Percentiles rank a stretch among this genome's conserved stretches.
Evolutionary conservation across 2,329 filamentous ascomycete species (phyloP).

Genomic region (Cercospora berteroae): DNA sequence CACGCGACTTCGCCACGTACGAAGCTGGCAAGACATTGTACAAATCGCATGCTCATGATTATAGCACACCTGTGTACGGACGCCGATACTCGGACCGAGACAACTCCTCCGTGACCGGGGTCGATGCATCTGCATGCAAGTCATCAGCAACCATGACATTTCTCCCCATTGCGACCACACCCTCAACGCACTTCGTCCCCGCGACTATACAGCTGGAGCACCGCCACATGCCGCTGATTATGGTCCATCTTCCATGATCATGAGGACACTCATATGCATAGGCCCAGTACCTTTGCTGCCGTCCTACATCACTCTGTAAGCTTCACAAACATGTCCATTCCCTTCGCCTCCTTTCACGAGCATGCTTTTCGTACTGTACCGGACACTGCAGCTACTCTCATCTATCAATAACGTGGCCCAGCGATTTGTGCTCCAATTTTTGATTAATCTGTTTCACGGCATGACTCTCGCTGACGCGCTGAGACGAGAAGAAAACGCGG

Average conservation of each 20-base stretch:
- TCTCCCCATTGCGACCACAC: slow-evolving; percentile 9
- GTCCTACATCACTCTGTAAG: slow-evolving; percentile 4
- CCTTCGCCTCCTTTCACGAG: background rate
- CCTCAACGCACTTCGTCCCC: slow-evolving; percentile 1
- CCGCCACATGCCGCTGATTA: slow-evolving; percentile 3
- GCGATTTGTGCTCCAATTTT: slow-evolving; percentile 4
- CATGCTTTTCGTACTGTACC: slow-evolving; percentile 5
- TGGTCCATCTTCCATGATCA: slow-evolving; percentile 1
- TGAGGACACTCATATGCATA: background rate
- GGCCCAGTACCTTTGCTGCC: background rate
- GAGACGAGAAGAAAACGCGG: background rate
- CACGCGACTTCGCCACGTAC: background rate
- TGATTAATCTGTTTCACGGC: slow-evolving; percentile 9
- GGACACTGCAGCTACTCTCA: slow-evolving; percentile 1
- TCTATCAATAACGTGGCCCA: background rate
- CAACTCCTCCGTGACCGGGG: background rate
- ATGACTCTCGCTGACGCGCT: background rate
- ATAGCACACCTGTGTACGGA: background rate
- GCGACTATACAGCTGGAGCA: slow-evolving; percentile 6
- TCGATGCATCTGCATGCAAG: slow-evolving; percentile 12
- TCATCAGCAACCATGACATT: slow-evolving; percentile 11
- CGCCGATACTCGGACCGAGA: slow-evolving; percentile 3
- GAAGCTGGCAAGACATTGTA: background rate
- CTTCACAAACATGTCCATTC: slow-evolving; percentile 1
- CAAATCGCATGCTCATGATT: background rate